Conservation (phyloP, 768 basidiomycete species). For the Pleurotus citrinopileatus region DNA sequence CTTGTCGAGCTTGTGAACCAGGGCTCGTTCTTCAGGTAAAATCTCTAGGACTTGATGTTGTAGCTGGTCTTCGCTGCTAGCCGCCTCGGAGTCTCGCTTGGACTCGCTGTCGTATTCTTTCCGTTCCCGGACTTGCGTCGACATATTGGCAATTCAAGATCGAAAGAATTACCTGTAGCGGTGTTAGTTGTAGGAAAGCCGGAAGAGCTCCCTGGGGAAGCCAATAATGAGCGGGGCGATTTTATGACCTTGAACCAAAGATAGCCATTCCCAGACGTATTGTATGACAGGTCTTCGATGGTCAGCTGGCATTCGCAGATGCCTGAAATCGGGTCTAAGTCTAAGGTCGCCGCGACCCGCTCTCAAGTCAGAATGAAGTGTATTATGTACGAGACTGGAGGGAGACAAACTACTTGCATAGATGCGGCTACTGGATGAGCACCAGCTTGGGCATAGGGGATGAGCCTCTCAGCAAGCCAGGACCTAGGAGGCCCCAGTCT, state of each 20-base stretch:
- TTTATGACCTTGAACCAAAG: not conserved
- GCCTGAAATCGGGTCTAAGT: no score
- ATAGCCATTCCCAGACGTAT: not conserved
- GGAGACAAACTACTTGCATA: no score
- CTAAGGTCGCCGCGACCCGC: no score
- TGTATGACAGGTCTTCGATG: not conserved
- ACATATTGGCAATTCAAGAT: not conserved
- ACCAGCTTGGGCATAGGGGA: no score
- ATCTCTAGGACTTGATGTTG: no score
- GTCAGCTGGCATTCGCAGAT: constrained; percentile 9
- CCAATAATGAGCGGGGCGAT: not conserved
- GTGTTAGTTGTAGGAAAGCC: not conserved
- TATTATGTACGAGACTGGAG: no score
- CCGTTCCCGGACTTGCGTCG: not conserved
- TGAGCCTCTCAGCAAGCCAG: no score
- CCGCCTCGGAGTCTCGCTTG: not conserved
- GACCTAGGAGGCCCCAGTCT: no score
- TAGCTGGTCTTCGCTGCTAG: not conserved
- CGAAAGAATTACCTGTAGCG: not conserved
- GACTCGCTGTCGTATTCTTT: not conserved
- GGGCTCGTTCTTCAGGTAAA: constrained; percentile 41
- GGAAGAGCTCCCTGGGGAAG: not conserved
- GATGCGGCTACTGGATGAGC: no score
- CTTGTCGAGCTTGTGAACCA: constrained; percentile 63
- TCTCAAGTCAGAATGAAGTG: no score